These are phyloP conservation scores for Carex pumila DNA, from an alignment of 176 grass and related monocot species.

Conservation along the genomic window DNA sequence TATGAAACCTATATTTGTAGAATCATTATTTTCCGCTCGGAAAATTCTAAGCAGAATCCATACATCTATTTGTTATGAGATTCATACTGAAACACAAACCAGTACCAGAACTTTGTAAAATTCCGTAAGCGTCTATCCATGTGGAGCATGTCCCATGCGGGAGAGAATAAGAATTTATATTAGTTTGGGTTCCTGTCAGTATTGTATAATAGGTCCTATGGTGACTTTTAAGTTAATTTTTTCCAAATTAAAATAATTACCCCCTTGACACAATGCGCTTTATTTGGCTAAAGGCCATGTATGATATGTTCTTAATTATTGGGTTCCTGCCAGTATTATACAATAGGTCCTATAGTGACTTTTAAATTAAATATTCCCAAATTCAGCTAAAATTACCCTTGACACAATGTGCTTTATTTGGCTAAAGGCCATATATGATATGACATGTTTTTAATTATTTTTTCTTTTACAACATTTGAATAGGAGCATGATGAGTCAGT, in stretches of 20 bases:
- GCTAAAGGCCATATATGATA: not conserved
- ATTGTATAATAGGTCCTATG: not conserved
- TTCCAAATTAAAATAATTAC: not conserved
- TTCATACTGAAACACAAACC: not conserved
- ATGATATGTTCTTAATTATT: too few species aligned
- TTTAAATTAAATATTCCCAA: too few species aligned
- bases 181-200: not conserved
- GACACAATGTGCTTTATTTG: too few species aligned
- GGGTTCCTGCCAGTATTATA: too few species aligned
- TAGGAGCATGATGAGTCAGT: slow-evolving; percentile 56
- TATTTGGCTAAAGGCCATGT: not conserved
- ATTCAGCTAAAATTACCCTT: too few species aligned
- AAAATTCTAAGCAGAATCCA: not conserved
- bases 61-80: not conserved
- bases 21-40: not conserved
- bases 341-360: too few species aligned
- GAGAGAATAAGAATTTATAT: not conserved
- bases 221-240: not conserved
- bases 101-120: not conserved
- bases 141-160: too few species aligned
- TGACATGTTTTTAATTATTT: not conserved
- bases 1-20: not conserved
- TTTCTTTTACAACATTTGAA: not conserved
- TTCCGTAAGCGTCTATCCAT: not conserved
- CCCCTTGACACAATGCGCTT: not conserved